Evolutionary conservation across 495 filamentous ascomycete genomes (phyloP).

Genomic region (Xylaria acuta): DNA sequence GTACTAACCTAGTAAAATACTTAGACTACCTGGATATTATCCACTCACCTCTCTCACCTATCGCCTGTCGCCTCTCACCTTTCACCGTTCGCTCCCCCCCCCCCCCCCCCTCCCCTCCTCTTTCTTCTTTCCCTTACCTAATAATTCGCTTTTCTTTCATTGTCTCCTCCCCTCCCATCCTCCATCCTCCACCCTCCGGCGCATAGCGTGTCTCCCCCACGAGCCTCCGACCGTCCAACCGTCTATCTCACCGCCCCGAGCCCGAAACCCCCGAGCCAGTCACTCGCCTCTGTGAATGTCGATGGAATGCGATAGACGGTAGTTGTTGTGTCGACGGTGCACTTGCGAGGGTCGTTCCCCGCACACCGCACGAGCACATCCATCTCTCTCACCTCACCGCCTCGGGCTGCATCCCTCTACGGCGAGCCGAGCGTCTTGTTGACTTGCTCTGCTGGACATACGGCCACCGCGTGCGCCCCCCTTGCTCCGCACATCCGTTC

Average conservation of each 20-base stretch:
- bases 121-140: conserved; percentile 11
- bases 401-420: conserved; percentile 19
- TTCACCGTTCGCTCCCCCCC: neutral
- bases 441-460: conserved; percentile 10
- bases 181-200: conserved; percentile 7
- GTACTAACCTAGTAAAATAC: conserved; percentile 10
- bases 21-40: conserved; percentile 7
- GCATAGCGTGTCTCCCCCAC: conserved; percentile 12
- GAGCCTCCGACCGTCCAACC: neutral
- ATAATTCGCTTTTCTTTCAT: neutral
- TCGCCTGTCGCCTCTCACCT: conserved; percentile 4
- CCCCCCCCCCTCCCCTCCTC: neutral
- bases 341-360: conserved; percentile 61
- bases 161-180: neutral
- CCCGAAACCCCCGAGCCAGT: conserved; percentile 20
- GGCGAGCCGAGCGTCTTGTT: conserved; percentile 18
- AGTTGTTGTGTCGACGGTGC: conserved; percentile 54
- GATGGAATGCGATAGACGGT: conserved; percentile 57
- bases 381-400: conserved; percentile 31
- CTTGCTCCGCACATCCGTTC: conserved; percentile 25
- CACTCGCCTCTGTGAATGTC: conserved; percentile 35
- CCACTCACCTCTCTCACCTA: neutral
- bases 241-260: conserved; percentile 10
- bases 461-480: conserved; percentile 2
- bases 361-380: conserved; percentile 50